Percentiles rank a stretch among this genome's conserved stretches.
Conservation (phyloP, 2,329 filamentous ascomycete species). For the Cryphonectria radicalis region DNA sequence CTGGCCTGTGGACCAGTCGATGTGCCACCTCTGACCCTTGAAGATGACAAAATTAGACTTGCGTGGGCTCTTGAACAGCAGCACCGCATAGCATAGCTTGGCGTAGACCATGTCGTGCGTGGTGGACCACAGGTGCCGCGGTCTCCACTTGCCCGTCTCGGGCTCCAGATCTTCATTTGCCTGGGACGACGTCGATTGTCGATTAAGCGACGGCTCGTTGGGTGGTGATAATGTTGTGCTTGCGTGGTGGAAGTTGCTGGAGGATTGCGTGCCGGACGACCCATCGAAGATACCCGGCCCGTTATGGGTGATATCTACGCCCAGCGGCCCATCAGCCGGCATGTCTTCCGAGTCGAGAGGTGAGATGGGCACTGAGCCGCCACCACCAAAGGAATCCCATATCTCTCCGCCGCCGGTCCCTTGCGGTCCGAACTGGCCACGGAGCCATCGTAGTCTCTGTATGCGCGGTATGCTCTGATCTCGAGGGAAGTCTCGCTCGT, state of each 20-base stretch:
- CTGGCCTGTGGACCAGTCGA: slow-evolving; percentile 62
- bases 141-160: slow-evolving; percentile 60
- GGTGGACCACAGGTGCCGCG: slow-evolving; percentile 57
- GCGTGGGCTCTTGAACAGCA: slow-evolving; percentile 59
- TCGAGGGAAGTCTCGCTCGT: slow-evolving; percentile 68
- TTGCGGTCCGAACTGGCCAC: slow-evolving; percentile 41
- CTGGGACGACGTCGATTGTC: slow-evolving; percentile 51
- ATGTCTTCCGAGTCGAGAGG: slow-evolving; percentile 11
- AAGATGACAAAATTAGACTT: slow-evolving; percentile 62
- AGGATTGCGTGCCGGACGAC: background rate
- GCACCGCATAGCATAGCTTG: slow-evolving; percentile 62
- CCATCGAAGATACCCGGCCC: slow-evolving; percentile 29
- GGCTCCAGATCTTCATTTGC: slow-evolving; percentile 51
- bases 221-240: background rate
- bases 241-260: background rate
- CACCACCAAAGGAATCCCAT: slow-evolving; percentile 28
- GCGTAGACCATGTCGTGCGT: slow-evolving; percentile 64
- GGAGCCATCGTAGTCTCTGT: slow-evolving; percentile 56
- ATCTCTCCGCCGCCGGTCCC: slow-evolving; percentile 34
- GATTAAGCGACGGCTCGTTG: slow-evolving; percentile 34
- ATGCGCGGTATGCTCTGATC: slow-evolving; percentile 66
- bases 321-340: slow-evolving; percentile 13
- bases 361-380: slow-evolving; percentile 13
- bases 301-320: slow-evolving; percentile 26
- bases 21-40: slow-evolving; percentile 61